A percentile compares a stretch with the other conserved stretches of the same genome.
Conservation (phyloP, 257 asterid species). For the Primulina eburnea region DNA sequence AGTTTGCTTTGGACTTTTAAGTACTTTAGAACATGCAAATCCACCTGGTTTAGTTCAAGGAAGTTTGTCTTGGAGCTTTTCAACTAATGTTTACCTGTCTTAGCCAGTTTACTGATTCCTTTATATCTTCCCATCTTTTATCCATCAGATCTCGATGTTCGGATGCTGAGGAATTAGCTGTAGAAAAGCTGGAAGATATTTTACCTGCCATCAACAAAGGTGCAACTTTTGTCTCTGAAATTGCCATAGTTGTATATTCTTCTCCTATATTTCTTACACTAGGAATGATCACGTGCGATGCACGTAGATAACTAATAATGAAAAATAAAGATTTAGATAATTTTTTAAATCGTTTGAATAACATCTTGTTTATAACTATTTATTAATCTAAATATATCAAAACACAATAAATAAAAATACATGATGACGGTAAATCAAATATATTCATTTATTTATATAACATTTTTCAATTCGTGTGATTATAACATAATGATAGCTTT, state of each 20-base stretch:
- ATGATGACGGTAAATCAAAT: too few species aligned
- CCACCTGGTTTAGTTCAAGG: not conserved
- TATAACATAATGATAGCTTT: too few species aligned
- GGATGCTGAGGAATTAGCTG: slow-evolving; percentile 59
- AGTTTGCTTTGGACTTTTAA: not conserved
- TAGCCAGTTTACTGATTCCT: not conserved
- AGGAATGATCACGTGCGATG: too few species aligned
- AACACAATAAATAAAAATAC: too few species aligned
- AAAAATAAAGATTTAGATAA: too few species aligned
- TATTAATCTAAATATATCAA: too few species aligned
- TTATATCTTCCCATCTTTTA: slow-evolving; percentile 19
- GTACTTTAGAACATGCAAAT: too few species aligned
- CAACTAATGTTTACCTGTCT: not conserved
- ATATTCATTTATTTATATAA: too few species aligned
- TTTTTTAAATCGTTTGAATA: too few species aligned
- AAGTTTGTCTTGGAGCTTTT: not conserved
- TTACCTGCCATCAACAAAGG: slow-evolving; percentile 49
- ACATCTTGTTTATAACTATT: too few species aligned
- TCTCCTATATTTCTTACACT: not conserved
- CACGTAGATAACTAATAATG: too few species aligned
- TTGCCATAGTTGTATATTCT: not conserved
- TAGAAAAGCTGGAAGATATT: slow-evolving; percentile 54
- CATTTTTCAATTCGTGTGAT: too few species aligned
- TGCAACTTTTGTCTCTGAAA: slow-evolving; percentile 20
- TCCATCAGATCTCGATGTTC: slow-evolving; percentile 67